A percentile compares a stretch with the other conserved stretches of the same genome.
phyloP scores from a whole-genome alignment of 2,329 filamentous ascomycete species.

The Cytospora leucostoma region DNA sequence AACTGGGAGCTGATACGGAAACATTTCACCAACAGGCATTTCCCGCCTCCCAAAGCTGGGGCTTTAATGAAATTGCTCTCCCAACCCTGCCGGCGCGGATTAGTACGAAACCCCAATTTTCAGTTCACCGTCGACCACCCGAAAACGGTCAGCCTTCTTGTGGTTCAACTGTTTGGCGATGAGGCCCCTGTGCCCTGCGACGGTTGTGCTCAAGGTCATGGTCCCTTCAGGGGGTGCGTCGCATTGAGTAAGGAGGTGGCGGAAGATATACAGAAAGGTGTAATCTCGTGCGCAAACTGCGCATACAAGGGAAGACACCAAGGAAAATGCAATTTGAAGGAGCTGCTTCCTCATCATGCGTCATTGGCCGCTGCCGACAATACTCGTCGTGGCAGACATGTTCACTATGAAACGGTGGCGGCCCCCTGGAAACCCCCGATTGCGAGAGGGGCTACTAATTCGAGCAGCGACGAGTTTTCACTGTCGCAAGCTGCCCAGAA shows the following conservation, averaged over 20 bases:
- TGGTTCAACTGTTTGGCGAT: constrained; percentile 11
- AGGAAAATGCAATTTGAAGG: background rate
- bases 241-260: constrained; percentile 3
- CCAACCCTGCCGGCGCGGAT: background rate
- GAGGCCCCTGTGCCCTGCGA: constrained; percentile 11
- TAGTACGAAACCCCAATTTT: background rate
- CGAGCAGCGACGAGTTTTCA: background rate
- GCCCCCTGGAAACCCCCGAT: background rate
- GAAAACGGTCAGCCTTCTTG: constrained; percentile 11
- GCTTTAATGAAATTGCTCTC: constrained; percentile 2
- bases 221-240: constrained; percentile 13
- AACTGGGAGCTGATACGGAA: constrained; percentile 9
- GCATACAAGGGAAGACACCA: background rate
- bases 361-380: background rate
- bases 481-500: background rate
- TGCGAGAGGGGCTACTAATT: background rate
- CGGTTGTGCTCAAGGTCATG: background rate
- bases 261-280: background rate
- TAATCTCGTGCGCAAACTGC: constrained; percentile 17
- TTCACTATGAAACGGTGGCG: no score
- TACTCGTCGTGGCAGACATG: background rate
- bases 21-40: background rate
- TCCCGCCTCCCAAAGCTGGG: constrained; percentile 5
- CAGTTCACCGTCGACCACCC: background rate
- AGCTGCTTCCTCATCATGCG: background rate